Percentiles rank a stretch among this genome's conserved stretches.
Evolutionary conservation across 2,329 filamentous ascomycete genomes (phyloP).

Genomic region (Akanthomyces lecanii): DNA sequence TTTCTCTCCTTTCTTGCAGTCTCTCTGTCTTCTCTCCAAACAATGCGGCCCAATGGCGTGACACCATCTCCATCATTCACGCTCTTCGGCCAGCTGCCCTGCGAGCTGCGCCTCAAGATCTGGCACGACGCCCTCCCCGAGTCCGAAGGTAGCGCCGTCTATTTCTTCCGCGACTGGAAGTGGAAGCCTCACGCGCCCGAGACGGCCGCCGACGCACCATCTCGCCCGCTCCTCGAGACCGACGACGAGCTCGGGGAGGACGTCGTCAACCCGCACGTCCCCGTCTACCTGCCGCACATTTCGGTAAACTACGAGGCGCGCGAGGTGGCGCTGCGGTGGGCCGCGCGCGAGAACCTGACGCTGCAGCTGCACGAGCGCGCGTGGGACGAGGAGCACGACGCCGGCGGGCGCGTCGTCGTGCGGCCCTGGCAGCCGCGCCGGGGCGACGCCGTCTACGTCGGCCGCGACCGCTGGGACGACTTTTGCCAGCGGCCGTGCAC

Average conservation of each 20-base stretch:
- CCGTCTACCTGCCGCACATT: constrained; percentile 5
- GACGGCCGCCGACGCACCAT: neutral
- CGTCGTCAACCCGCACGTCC: constrained; percentile 10
- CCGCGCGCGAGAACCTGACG: neutral
- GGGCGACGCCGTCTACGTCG: constrained; percentile 7
- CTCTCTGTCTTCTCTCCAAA: neutral
- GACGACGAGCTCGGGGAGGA: constrained; percentile 1
- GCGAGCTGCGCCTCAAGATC: constrained; percentile 7
- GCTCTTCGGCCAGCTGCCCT: constrained; percentile 8
- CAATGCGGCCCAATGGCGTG: neutral
- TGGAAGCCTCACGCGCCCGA: neutral
- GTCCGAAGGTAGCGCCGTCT: constrained; percentile 1
- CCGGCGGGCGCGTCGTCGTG: constrained; percentile 4
- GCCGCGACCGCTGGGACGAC: neutral
- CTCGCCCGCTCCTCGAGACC: neutral
- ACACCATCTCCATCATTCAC: neutral
- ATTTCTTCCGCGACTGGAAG: constrained; percentile 11
- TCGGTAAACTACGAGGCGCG: constrained; percentile 4
- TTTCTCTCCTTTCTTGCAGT: neutral
- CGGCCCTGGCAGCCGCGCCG: constrained; percentile 1
- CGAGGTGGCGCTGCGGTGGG: constrained; percentile 1
- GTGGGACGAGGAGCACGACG: constrained; percentile 8
- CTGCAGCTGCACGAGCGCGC: constrained; percentile 5
- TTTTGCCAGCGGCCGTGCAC: constrained; percentile 7
- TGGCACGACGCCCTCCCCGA: constrained; percentile 6